These are phyloP conservation scores for Carex scoparia DNA, from an alignment of 176 grass and related monocot genomes.

Conservation along the genomic window DNA sequence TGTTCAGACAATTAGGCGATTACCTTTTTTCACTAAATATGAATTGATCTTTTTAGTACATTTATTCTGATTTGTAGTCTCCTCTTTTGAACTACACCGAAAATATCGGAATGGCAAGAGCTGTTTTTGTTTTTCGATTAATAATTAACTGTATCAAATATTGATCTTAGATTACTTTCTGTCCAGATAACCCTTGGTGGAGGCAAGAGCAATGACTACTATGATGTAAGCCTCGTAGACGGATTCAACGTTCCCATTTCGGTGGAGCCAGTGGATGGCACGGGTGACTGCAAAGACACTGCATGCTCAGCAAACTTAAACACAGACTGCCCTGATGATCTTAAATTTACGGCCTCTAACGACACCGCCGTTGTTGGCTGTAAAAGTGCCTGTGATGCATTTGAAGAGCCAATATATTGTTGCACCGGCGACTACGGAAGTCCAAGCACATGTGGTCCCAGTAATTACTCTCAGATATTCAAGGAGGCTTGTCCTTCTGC, in stretches of 20 bases:
- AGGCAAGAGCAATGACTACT: conserved; percentile 52
- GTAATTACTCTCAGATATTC: conserved; percentile 60
- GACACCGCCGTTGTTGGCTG: conserved; percentile 41
- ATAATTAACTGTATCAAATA: background rate
- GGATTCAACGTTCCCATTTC: conserved; percentile 59
- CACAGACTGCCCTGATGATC: conserved; percentile 41
- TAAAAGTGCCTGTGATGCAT: conserved; percentile 54
- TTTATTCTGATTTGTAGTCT: background rate
- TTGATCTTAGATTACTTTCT: background rate
- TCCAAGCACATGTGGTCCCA: conserved; percentile 49
- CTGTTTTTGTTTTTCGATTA: too few species aligned
- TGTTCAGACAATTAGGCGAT: background rate
- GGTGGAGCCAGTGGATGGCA: conserved; percentile 33
- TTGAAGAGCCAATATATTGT: conserved; percentile 45
- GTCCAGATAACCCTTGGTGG: conserved; percentile 42
- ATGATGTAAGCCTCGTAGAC: conserved; percentile 91
- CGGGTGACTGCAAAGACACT: conserved; percentile 27
- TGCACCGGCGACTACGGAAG: conserved; percentile 56
- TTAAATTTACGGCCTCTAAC: conserved; percentile 15
- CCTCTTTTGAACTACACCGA: too few species aligned
- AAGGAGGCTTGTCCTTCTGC: conserved; percentile 56
- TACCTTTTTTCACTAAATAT: background rate
- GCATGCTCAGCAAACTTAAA: conserved; percentile 54
- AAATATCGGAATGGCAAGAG: too few species aligned
- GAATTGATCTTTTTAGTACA: background rate